Base-by-base conservation (phyloP, 2,329 filamentous ascomycete genomes). In the Dactylellina sp. region DNA sequence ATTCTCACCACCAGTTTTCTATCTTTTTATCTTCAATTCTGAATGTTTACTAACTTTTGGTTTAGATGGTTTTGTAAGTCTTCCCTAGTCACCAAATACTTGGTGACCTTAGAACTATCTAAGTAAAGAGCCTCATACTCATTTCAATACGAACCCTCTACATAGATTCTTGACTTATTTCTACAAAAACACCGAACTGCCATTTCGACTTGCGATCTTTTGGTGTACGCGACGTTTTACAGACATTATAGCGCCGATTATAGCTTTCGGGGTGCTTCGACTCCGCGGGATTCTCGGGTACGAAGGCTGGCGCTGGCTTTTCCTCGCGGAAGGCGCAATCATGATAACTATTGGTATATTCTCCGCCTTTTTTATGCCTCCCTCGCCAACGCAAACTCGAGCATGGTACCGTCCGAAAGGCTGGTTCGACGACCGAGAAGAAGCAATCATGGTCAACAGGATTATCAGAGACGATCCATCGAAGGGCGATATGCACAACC, bases 141-240 rank as follows among this genome's bases (percentile, higher is more conserved):
- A 32, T 32, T 32, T 9, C 9, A 32, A 32, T 9, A 9, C 28
- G 3, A 50, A 32, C 14, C 28, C 6, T 24, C 5, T 18, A 40
- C 25, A 42, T 60, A 60, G 63, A 0, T 92, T 89, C 80, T 82
- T 92, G 4, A 89, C 87, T 2, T 93, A 93, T 80, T 93, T 89
- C 80, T 93, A 92, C 81, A 92, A 87, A 55, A 87, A 87, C 0
- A 84, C 84, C 57, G 91, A 93, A 79, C 83, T 93, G 0, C 89
- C 90, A 0, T 84, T 85, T 11, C 85, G 91, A 0, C 81, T 93
- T 20, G 86, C 86, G 76, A 87, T 84, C 77, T 92, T 92, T 81
- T 93, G 90, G 90, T 87, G 87, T 0, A 85, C 89, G 0, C 86
- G 89, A 7, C 85, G 85, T 61, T 83, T 83, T 0, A 85, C 85